phyloP scores from a whole-genome alignment of 257 asterid genomes.

The Solanum etuberosum region DNA sequence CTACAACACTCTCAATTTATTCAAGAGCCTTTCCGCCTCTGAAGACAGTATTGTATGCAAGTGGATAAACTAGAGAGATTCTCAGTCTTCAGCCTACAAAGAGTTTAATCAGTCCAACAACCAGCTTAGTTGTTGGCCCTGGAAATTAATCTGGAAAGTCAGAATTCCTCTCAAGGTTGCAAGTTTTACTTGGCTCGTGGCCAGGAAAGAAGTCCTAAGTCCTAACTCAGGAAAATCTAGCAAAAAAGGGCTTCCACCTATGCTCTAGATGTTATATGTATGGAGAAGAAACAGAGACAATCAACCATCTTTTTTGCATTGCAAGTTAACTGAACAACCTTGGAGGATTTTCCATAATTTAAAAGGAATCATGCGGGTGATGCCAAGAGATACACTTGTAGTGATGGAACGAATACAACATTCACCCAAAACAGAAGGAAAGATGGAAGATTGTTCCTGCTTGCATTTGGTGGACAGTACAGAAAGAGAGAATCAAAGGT shows the following conservation, averaged over 20 bases:
- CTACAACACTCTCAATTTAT: not conserved
- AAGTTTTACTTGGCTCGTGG: not conserved
- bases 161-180: not conserved
- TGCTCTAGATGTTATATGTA: not conserved
- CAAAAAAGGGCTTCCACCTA: not conserved
- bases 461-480: not conserved
- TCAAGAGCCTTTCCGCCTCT: not conserved
- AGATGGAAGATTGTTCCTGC: not conserved
- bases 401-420: not conserved
- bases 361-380: not conserved
- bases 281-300: not conserved
- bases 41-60: not conserved
- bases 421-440: not conserved
- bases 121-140: not conserved
- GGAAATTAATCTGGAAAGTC: not conserved
- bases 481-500: not conserved
- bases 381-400: not conserved
- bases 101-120: not conserved
- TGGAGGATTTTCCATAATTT: not conserved
- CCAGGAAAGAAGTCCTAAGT: not conserved
- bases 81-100: not conserved
- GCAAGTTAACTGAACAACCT: not conserved
- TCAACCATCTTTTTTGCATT: not conserved
- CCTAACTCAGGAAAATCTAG: not conserved
- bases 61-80: not conserved